These are phyloP conservation scores for Alternaria conjuncta DNA, from an alignment of 2,329 filamentous ascomycete species.

Conservation along the genomic window DNA sequence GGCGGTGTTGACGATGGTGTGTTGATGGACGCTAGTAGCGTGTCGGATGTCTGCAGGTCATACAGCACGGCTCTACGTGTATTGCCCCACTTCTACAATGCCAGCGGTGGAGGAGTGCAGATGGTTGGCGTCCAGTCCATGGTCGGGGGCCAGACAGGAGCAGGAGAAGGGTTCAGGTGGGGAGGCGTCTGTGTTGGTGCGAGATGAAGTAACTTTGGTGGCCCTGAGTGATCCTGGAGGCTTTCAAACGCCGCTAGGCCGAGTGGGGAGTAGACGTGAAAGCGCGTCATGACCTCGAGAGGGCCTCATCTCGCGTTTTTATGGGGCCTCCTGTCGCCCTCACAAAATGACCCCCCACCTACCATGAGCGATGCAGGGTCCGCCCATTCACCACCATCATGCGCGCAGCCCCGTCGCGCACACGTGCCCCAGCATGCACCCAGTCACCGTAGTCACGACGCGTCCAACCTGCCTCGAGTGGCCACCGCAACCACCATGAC, in stretches of 20 bases:
- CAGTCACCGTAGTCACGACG: conserved; percentile 12
- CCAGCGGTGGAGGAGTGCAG: conserved; percentile 12
- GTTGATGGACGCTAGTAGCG: conserved; percentile 26
- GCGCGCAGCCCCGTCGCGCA: conserved; percentile 11
- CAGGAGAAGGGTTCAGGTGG: conserved; percentile 18
- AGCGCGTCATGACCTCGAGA: conserved; percentile 27
- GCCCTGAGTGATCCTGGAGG: conserved; percentile 21
- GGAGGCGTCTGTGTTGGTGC: conserved; percentile 20
- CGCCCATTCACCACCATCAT: conserved; percentile 18
- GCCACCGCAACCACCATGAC: conserved; percentile 22
- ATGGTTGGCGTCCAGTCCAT: conserved; percentile 23
- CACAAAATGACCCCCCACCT: conserved; percentile 24
- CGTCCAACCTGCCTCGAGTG: conserved; percentile 12
- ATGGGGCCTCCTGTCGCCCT: conserved; percentile 8
- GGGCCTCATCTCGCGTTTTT: conserved; percentile 20
- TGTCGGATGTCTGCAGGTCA: conserved; percentile 17
- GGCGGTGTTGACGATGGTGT: conserved; percentile 28
- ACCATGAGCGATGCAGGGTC: conserved; percentile 33
- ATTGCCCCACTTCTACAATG: conserved; percentile 19
- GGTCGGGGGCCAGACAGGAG: conserved; percentile 18
- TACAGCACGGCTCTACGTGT: conserved; percentile 21
- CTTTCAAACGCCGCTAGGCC: conserved; percentile 17
- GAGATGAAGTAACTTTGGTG: conserved; percentile 19
- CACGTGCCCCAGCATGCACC: conserved; percentile 19
- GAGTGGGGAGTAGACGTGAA: conserved; percentile 16